Evolutionary conservation across 345 rosid species (phyloP).

Genomic region (Microthlaspi erraticum): DNA sequence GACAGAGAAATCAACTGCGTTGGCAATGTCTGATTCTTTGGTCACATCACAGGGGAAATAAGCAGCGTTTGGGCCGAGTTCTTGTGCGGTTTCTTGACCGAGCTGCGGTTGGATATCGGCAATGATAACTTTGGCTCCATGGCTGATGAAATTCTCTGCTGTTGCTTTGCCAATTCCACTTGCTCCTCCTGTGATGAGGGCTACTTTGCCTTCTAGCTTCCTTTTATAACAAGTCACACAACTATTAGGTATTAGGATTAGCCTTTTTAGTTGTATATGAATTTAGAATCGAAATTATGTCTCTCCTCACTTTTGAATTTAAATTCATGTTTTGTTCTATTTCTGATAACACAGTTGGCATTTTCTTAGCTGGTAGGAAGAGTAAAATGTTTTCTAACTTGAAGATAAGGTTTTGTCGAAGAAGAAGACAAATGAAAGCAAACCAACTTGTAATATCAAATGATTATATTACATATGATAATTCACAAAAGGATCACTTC

Average conservation of each 20-base stretch:
- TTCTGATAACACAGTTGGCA: conserved; percentile 6
- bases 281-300: background rate
- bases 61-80: conserved; percentile 66
- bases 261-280: background rate
- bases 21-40: conserved; percentile 67
- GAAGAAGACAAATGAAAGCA: conserved; percentile 29
- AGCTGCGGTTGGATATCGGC: conserved; percentile 68
- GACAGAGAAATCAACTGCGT: conserved; percentile 70
- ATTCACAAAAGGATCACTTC: background rate
- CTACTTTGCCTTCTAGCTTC: conserved; percentile 85
- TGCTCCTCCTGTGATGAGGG: conserved; percentile 89
- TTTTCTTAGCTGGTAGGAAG: conserved; percentile 26
- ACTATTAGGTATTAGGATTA: background rate
- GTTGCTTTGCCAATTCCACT: conserved; percentile 87
- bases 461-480: background rate
- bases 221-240: conserved; percentile 37
- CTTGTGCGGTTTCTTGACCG: conserved; percentile 58
- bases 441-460: conserved; percentile 34
- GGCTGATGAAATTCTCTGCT: conserved; percentile 62
- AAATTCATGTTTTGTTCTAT: background rate
- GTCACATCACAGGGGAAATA: conserved; percentile 71
- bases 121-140: conserved; percentile 82
- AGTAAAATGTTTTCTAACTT: conserved; percentile 24
- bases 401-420: conserved; percentile 37
- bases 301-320: background rate